Evolutionary conservation across 2,329 filamentous ascomycete genomes (phyloP), one percentile per base, ranked within the genome.

Genomic region (Calonectria hawksworthii): DNA sequence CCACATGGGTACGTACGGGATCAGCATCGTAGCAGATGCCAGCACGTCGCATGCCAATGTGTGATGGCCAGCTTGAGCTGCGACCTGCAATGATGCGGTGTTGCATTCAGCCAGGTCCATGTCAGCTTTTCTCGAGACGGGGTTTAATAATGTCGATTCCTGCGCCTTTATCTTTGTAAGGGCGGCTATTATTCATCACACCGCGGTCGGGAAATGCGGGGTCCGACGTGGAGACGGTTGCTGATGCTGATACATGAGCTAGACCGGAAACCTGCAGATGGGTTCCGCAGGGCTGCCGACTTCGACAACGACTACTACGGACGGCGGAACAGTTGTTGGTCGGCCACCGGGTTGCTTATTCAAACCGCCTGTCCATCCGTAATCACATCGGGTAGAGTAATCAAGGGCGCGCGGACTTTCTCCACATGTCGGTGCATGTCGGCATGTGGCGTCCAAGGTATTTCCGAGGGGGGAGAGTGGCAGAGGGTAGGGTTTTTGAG

Each of bases 341-440:
- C 56, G 36, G 56, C 34, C 8, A 34, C 56, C 56, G 56, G 56
- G 56, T n/a, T 63, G 56, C 34, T 63, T 63, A 63, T 63, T 63
- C 56, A 63, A 63, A 63, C 34, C n/a, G 56, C 8, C n/a, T 28
- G 14, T 63, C 34, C 56, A 38, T 41, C 56, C 36, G 44, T 51
- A 67, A 51, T 61, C 54, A 52, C 41, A 21, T 52, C 50, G 28
- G 52, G 30, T 56, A 56, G 28, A 56, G 52, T 56, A 56, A 56
- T 56, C 52, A 56, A 56, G 52, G 52, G 54, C 44, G 54, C n/a
- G 32, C 41, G 44, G 54, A 18, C 41, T 41, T 41, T 52, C 68
- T 70, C 68, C 68, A 70, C 68, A 52, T 14, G 54, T 59, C 54
- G 68, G 56, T 34, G 32, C 54, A 70, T 63, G 23, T 64, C 68